phyloP scores from a whole-genome alignment of 192 early-diverging fungal species.

The Spizellomyces sp. region DNA sequence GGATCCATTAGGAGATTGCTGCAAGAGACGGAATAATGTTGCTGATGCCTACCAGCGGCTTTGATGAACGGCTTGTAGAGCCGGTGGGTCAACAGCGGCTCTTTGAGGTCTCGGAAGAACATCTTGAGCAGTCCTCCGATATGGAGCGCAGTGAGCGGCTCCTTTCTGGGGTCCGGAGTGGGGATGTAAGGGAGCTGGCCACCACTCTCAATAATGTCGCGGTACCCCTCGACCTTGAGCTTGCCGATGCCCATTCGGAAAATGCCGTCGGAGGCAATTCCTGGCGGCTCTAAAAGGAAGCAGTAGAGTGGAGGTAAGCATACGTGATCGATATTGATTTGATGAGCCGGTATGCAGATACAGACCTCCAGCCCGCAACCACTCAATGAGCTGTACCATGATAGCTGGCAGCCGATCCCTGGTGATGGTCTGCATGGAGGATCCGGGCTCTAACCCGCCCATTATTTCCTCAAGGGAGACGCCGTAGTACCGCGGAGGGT shows the following conservation, averaged over 20 bases:
- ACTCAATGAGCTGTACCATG: neutral
- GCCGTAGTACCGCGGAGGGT: neutral
- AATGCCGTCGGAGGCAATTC: conserved; percentile 1
- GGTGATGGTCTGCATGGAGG: neutral
- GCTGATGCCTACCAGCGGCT: neutral
- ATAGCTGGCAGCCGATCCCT: neutral
- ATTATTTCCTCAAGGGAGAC: neutral
- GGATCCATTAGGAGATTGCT: too few relatives aligned
- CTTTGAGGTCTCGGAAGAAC: conserved; percentile 80
- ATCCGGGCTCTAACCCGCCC: neutral
- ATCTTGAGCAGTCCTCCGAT: conserved; percentile 75
- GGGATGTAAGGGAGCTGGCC: neutral
- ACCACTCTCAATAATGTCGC: neutral
- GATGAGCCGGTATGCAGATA: neutral
- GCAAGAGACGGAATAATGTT: too few relatives aligned
- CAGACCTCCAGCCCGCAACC: neutral
- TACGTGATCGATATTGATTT: neutral
- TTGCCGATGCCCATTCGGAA: neutral
- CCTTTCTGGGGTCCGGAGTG: neutral
- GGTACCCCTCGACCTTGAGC: neutral
- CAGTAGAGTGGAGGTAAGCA: too few relatives aligned
- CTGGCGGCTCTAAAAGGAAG: neutral
- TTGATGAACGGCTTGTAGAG: neutral
- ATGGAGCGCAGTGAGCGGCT: neutral
- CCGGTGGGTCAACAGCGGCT: conserved; percentile 63